Evolutionary conservation across 495 filamentous ascomycete species (phyloP), one percentile per base, ranked within the genome.

Genomic region (Penicillium manginii): DNA sequence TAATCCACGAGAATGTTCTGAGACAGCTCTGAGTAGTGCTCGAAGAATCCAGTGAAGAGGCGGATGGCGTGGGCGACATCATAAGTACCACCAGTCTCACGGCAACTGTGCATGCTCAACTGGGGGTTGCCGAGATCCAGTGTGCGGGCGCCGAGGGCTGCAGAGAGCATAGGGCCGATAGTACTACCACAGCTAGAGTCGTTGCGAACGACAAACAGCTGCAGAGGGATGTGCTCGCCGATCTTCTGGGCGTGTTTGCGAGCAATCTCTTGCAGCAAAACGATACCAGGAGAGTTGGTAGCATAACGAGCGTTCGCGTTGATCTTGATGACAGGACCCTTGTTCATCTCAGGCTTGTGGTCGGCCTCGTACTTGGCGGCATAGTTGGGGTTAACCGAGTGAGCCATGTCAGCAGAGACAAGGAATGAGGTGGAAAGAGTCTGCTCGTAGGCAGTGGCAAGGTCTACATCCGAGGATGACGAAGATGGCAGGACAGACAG

Each of bases 291-390:
- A 3, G 91, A 89, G 77, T 97, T 97, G 54, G 94, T 97, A 39
- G 92, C 91, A 73, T 99, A 99, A 50, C 93, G 87, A 50, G 92
- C 90, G 69, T 97, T 98, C 50, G 96, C 94, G 73, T 99, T 99
- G 78, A 99, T 81, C 79, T 99, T 99, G 78, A 99, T 91, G 40
- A 97, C 93, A 15, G 90, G 88, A 37, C 94, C 94, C 73, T 91
- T 90, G 82, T 99, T 99, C 81, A 98, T 93, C 67, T 94, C 88
- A 4, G 96, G 94, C 52, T 88, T 84, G 75, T 98, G 94, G 59
- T 90, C 87, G 37, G 84, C 71, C 78, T 99, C 94, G 73, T 98
- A 96, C 76, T 98, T 98, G 59, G 73, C 82, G 1, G 86, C 77
- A 74, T 96, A 98, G 77, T 99, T 99, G 35, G 94, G 94, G 72